These are phyloP conservation scores for Eucalyptus curtisii DNA, from an alignment of 345 rosid genomes.

Conservation along the genomic window DNA sequence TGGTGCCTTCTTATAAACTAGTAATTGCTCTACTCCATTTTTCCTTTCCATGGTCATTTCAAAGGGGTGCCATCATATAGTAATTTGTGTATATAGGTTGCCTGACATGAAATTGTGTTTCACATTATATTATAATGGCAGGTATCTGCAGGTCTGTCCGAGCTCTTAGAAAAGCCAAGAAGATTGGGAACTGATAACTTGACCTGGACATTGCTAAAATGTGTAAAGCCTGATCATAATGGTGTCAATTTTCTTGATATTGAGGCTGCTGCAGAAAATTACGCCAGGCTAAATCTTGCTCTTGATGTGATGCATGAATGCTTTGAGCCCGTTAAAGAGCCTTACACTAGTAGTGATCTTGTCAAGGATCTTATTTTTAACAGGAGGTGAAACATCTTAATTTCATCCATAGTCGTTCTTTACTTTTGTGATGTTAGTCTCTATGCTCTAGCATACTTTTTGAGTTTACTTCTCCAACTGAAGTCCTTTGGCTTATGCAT, in stretches of 20 bases:
- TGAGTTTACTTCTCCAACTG: background rate
- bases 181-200: conserved; percentile 42
- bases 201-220: conserved; percentile 61
- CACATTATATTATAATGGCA: conserved; percentile 11
- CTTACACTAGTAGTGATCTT: conserved; percentile 43
- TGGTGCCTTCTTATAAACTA: background rate
- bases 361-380: conserved; percentile 61
- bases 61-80: background rate
- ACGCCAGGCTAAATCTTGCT: conserved; percentile 59
- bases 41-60: background rate
- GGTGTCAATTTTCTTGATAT: conserved; percentile 12
- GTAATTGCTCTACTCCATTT: background rate
- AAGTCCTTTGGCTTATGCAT: background rate
- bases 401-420: background rate
- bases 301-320: conserved; percentile 82
- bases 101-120: background rate
- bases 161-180: conserved; percentile 54
- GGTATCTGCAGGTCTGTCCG: conserved; percentile 44
- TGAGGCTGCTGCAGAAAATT: conserved; percentile 33
- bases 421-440: background rate
- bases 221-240: conserved; percentile 6
- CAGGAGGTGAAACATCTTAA: conserved; percentile 39
- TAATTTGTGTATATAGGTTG: background rate
- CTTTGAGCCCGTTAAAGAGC: conserved; percentile 56
- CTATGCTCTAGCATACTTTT: background rate